Base-by-base conservation (phyloP, 2,329 filamentous ascomycete species). In the Exserohilum rostratum region DNA sequence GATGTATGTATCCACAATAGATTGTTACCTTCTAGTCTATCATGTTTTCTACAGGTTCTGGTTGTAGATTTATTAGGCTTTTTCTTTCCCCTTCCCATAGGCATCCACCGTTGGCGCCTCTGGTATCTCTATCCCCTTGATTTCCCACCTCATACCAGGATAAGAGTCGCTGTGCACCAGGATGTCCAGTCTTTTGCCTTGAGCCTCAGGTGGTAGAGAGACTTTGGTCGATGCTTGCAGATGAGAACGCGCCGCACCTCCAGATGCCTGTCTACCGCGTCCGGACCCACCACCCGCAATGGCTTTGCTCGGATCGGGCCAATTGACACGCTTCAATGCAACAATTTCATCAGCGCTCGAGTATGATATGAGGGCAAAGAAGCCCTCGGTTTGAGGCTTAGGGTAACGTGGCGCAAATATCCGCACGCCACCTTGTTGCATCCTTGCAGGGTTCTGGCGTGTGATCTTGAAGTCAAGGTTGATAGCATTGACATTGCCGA, bases 341-440 rank as follows among this genome's bases (percentile, higher is more conserved):
- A 96, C 76, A 34, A 98, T 82, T 64, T 97, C 91, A 55, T 93
- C 91, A 6, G 78, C 83, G 0, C 79, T 79, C 2, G 84, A 68
- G 64, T 90, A 86, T 6, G 87, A 88, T 0, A 96, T 83, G 18
- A 98, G 71, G 12, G 95, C 85, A 74, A 99, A 98, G 84, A 88
- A 98, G 0, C 93, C 93, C 70, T 99, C 95, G 0, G 87, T 95
- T 76, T 99, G 95, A 13, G 92, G 87, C 76, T 99, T 99, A 1
- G 93, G 93, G 77, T 96, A 98, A 18, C 85, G 84, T 2, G 96
- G 93, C 0, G 95, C 91, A 66, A 88, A 96, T 70, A 97, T 89
- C 57, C 89, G 85, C 44, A 85, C 87, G 1, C 92, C 89, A 1
- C 62, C 62, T 9, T 64, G 59, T 3, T 65, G 64, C 10, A 58